phyloP scores from a whole-genome alignment of 495 filamentous ascomycete species.

The Penicillium waksmanii region DNA sequence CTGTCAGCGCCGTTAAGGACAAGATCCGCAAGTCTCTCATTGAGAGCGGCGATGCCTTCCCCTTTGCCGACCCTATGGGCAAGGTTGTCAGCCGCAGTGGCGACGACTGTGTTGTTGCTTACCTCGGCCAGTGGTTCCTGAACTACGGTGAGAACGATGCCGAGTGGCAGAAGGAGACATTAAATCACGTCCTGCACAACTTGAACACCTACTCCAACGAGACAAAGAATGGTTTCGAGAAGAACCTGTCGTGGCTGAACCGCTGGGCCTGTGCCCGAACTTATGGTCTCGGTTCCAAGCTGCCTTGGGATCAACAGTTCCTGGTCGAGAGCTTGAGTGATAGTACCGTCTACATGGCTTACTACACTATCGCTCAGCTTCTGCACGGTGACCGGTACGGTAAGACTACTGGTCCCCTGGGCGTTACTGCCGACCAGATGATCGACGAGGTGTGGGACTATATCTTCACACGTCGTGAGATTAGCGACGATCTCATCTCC shows the following conservation, averaged over 20 bases:
- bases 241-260: conserved; percentile 85
- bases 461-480: conserved; percentile 71
- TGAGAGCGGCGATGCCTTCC: conserved; percentile 79
- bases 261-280: conserved; percentile 94
- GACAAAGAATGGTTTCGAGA: conserved; percentile 81
- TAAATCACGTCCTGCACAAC: conserved; percentile 72
- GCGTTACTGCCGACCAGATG: conserved; percentile 84
- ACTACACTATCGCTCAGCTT: conserved; percentile 92
- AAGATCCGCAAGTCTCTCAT: conserved; percentile 82
- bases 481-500: conserved; percentile 63
- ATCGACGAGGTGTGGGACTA: conserved; percentile 97
- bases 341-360: conserved; percentile 93
- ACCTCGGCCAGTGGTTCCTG: conserved; percentile 95
- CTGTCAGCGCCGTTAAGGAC: conserved; percentile 83
- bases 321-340: conserved; percentile 92
- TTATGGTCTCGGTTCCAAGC: conserved; percentile 89
- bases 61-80: conserved; percentile 90
- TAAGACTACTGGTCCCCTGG: conserved; percentile 64
- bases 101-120: conserved; percentile 89
- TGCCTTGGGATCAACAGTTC: conserved; percentile 93
- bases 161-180: conserved; percentile 75
- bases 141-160: conserved; percentile 87
- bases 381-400: conserved; percentile 85
- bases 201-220: conserved; percentile 80
- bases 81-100: conserved; percentile 82